These are phyloP conservation scores for Mucor irregularis DNA, from an alignment of 371 early-diverging fungal species.

Conservation along the genomic window DNA sequence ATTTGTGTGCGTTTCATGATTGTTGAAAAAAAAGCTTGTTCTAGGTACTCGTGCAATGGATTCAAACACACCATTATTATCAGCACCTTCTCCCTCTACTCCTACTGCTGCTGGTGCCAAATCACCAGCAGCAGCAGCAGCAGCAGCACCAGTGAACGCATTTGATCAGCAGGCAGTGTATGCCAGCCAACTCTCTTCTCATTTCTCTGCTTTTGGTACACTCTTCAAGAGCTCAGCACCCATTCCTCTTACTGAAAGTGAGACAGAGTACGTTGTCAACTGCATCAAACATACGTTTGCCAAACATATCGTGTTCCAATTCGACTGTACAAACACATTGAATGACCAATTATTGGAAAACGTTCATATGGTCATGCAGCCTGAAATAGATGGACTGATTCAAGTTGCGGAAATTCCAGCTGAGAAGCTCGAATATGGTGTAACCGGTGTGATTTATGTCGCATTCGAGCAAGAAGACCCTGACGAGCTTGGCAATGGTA, in stretches of 20 bases:
- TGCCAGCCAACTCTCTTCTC: conserved; percentile 77
- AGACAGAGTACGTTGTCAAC: conserved; percentile 93
- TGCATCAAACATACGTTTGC: conserved; percentile 92
- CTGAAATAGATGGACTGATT: conserved; percentile 65
- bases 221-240: conserved; percentile 82
- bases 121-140: neutral
- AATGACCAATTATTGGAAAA: conserved; percentile 92
- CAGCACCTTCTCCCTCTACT: conserved; percentile 23
- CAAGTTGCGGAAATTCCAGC: conserved; percentile 68
- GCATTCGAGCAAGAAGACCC: conserved; percentile 68
- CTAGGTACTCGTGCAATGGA: too few species aligned
- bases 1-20: too few species aligned
- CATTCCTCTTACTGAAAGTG: conserved; percentile 88
- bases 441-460: conserved; percentile 82
- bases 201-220: conserved; percentile 81
- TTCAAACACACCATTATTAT: conserved; percentile 33
- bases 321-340: conserved; percentile 91
- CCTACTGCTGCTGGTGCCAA: conserved; percentile 26
- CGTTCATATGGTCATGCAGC: conserved; percentile 83
- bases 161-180: conserved; percentile 71
- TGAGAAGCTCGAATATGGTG: conserved; percentile 72
- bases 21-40: too few species aligned
- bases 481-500: conserved; percentile 59
- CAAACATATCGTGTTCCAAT: conserved; percentile 94
- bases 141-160: neutral